These are phyloP conservation scores for Curvularia eragrostidis DNA, from an alignment of 2,329 filamentous ascomycete genomes.

Conservation along the genomic window DNA sequence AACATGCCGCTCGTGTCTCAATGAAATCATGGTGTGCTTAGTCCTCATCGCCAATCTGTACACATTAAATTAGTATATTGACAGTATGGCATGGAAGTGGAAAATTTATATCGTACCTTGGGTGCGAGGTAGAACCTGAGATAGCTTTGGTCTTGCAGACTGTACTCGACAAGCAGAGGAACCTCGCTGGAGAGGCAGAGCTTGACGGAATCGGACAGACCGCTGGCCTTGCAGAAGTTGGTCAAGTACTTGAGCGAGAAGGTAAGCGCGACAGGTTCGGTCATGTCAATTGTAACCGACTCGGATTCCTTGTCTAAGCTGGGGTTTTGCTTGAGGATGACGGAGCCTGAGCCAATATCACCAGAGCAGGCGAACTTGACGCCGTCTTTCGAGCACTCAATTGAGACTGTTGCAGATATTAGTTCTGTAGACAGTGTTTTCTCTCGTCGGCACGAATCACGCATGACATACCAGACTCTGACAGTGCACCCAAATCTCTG, in stretches of 20 bases:
- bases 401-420: conserved; percentile 69
- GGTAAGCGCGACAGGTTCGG: conserved; percentile 89
- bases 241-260: conserved; percentile 99
- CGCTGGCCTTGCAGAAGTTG: conserved; percentile 99
- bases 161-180: conserved; percentile 93
- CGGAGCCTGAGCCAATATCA: conserved; percentile 94
- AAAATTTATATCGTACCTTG: conserved; percentile 70
- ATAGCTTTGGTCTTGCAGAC: conserved; percentile 82
- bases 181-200: conserved; percentile 96
- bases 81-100: neutral
- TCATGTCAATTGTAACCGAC: conserved; percentile 87
- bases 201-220: conserved; percentile 80
- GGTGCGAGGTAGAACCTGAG: conserved; percentile 97
- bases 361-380: conserved; percentile 93
- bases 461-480: conserved; percentile 80
- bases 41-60: conserved; percentile 73
- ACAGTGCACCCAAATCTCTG: conserved; percentile 87
- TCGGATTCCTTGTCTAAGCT: conserved; percentile 87
- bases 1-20: conserved; percentile 36
- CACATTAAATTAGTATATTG: conserved; percentile 52
- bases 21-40: conserved; percentile 45
- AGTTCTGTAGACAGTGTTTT: conserved; percentile 25
- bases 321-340: conserved; percentile 87
- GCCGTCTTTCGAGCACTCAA: conserved; percentile 96
- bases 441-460: neutral